Percentiles rank a stretch among this genome's conserved stretches.
phyloP scores from a whole-genome alignment of 441 rosid species.

The Gossypium gossypioides region DNA sequence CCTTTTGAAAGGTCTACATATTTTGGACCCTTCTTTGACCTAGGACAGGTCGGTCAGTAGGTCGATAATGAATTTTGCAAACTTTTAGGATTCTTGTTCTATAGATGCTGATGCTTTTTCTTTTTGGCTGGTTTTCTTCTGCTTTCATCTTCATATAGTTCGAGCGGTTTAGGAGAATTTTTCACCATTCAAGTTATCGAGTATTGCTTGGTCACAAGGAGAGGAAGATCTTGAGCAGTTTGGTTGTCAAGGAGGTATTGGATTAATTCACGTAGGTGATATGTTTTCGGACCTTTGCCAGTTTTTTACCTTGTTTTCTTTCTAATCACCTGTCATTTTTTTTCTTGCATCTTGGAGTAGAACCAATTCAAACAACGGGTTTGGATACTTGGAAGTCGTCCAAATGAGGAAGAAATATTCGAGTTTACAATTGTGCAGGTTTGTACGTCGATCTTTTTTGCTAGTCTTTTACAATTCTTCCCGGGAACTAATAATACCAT shows the following conservation, averaged over 20 bases:
- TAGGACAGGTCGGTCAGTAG: conserved; percentile 62
- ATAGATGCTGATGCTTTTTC: background rate
- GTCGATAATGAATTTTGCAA: background rate
- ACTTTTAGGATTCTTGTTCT: conserved; percentile 1
- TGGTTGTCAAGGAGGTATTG: conserved; percentile 67
- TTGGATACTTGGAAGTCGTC: conserved; percentile 75
- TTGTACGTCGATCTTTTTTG: background rate
- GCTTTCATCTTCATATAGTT: conserved; percentile 31
- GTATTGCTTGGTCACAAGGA: conserved; percentile 81
- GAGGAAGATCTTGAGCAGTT: conserved; percentile 66
- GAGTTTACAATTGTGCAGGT: conserved; percentile 90
- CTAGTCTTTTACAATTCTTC: background rate
- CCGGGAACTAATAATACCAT: background rate
- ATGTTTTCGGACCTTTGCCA: background rate
- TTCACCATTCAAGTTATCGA: conserved; percentile 83
- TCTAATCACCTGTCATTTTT: background rate
- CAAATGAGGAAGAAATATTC: conserved; percentile 80
- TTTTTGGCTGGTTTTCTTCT: background rate
- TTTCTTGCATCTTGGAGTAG: conserved; percentile 25
- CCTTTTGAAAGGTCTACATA: conserved; percentile 87
- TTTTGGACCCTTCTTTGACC: conserved; percentile 83
- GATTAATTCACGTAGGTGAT: background rate
- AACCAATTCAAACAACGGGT: conserved; percentile 68
- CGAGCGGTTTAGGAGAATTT: conserved; percentile 81
- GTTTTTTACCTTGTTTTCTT: background rate